Conservation (phyloP, 805 yeast species). For the Candida loeiensis region DNA sequence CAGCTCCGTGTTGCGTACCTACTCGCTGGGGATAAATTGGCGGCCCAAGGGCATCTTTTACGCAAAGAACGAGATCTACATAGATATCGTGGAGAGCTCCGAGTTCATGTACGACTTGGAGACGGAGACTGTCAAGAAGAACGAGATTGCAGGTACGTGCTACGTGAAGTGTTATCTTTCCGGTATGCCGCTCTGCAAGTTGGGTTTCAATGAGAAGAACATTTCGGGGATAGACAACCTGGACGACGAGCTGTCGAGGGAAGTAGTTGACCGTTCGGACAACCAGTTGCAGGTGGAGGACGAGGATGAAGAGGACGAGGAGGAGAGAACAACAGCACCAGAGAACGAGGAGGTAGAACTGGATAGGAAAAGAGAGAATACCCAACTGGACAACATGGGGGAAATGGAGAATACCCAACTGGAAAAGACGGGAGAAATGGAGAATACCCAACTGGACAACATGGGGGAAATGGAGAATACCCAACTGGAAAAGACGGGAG, state of each 20-base stretch:
- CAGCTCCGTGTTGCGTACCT: conserved; percentile 69
- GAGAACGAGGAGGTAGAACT: conserved; percentile 1
- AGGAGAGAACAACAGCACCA: not conserved
- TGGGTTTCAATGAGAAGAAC: conserved; percentile 39
- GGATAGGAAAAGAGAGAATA: too few species aligned
- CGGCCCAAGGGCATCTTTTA: conserved; percentile 45
- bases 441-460: too few species aligned
- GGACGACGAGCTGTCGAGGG: conserved; percentile 7
- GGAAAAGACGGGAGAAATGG: too few species aligned
- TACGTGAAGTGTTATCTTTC: conserved; percentile 37
- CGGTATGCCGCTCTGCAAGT: conserved; percentile 42
- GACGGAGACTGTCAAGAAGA: conserved; percentile 22
- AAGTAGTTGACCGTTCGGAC: conserved; percentile 13
- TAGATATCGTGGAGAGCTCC: conserved; percentile 38
- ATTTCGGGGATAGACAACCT: conserved; percentile 31
- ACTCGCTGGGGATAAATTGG: conserved; percentile 56
- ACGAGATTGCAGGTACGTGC: conserved; percentile 35
- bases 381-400: too few species aligned
- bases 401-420: too few species aligned
- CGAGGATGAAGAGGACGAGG: conserved; percentile 7
- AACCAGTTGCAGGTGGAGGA: conserved; percentile 12
- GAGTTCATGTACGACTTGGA: conserved; percentile 36
- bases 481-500: too few species aligned
- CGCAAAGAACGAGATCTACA: conserved; percentile 41
- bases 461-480: too few species aligned